Percentiles rank a stretch among this genome's conserved stretches.
Conservation (phyloP, 1,284 basidiomycete species). For the Calocybe gambosa region DNA sequence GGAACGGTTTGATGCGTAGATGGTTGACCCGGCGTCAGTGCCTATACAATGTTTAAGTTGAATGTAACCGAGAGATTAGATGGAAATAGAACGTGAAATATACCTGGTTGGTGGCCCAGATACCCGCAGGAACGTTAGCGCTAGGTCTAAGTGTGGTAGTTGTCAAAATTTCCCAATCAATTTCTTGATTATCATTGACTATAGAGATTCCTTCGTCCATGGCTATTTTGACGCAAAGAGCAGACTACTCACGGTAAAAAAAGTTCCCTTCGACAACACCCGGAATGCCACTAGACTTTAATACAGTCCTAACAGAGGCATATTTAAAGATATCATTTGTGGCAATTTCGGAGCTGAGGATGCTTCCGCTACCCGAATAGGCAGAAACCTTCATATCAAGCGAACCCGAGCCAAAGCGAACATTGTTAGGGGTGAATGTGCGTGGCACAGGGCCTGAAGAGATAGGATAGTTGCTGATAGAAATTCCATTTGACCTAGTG, state of each 20-base stretch:
- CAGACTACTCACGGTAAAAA: slow-evolving; percentile 24
- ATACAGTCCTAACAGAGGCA: slow-evolving; percentile 27
- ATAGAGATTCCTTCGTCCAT: slow-evolving; percentile 1
- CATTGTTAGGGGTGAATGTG: slow-evolving; percentile 23
- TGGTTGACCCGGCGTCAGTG: slow-evolving; percentile 16
- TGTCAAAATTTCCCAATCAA: slow-evolving; percentile 29
- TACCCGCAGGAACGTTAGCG: slow-evolving; percentile 25
- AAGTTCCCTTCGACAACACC: slow-evolving; percentile 32
- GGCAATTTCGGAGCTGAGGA: slow-evolving; percentile 24
- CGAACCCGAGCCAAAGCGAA: slow-evolving; percentile 24
- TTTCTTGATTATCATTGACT: slow-evolving; percentile 27
- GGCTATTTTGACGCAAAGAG: not conserved
- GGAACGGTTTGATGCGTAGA: slow-evolving; percentile 21
- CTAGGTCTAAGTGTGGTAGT: slow-evolving; percentile 22
- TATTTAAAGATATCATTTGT: slow-evolving; percentile 24
- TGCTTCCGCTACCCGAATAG: slow-evolving; percentile 22
- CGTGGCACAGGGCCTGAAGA: slow-evolving; percentile 19
- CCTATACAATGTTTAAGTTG: slow-evolving; percentile 7
- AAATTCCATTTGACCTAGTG: slow-evolving; percentile 21
- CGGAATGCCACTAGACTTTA: slow-evolving; percentile 26
- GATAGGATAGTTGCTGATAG: slow-evolving; percentile 23
- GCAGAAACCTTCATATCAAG: slow-evolving; percentile 27
- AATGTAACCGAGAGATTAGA: not conserved
- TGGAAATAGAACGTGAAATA: not conserved
- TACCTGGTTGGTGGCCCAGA: slow-evolving; percentile 32